phyloP scores from a whole-genome alignment of 768 basidiomycete genomes.

The Rickenella mellea region DNA sequence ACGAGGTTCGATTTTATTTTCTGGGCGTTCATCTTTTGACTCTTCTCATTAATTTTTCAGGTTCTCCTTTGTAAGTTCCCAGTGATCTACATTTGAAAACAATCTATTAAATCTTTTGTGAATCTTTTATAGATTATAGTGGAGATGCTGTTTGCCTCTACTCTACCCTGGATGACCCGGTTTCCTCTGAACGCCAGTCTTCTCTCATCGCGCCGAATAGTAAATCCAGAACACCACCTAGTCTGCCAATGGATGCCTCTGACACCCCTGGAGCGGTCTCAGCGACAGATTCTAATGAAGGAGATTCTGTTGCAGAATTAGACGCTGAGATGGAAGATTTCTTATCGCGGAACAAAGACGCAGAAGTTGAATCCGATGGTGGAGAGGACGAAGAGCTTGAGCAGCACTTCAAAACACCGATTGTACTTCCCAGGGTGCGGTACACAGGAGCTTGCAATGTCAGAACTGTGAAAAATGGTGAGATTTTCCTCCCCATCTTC shows the following conservation, averaged over 20 bases:
- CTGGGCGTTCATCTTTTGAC: conserved; percentile 1
- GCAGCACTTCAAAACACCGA: conserved; percentile 30
- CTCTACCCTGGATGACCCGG: conserved; percentile 59
- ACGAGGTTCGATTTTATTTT: conserved; percentile 44
- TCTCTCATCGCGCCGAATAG: conserved; percentile 12
- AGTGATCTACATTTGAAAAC: not conserved
- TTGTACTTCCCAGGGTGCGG: conserved; percentile 52
- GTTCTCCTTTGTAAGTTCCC: conserved; percentile 49
- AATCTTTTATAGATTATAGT: conserved; percentile 47
- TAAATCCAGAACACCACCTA: conserved; percentile 1
- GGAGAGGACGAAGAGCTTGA: conserved; percentile 18
- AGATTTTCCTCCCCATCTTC: conserved; percentile 14
- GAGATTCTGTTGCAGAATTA: conserved; percentile 22
- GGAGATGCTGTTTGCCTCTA: conserved; percentile 66
- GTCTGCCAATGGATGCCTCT: not conserved
- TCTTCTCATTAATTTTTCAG: conserved; percentile 24
- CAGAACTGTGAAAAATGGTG: conserved; percentile 83
- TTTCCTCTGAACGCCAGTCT: conserved; percentile 8
- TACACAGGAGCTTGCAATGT: conserved; percentile 70
- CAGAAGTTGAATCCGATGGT: conserved; percentile 19
- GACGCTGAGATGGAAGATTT: conserved; percentile 16
- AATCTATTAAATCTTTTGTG: conserved; percentile 3
- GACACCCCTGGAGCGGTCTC: conserved; percentile 1
- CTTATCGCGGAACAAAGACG: conserved; percentile 19
- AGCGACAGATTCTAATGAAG: conserved; percentile 10